Evolutionary conservation across 2,329 filamentous ascomycete genomes (phyloP).

Genomic region (Aspergillus fumigatus): DNA sequence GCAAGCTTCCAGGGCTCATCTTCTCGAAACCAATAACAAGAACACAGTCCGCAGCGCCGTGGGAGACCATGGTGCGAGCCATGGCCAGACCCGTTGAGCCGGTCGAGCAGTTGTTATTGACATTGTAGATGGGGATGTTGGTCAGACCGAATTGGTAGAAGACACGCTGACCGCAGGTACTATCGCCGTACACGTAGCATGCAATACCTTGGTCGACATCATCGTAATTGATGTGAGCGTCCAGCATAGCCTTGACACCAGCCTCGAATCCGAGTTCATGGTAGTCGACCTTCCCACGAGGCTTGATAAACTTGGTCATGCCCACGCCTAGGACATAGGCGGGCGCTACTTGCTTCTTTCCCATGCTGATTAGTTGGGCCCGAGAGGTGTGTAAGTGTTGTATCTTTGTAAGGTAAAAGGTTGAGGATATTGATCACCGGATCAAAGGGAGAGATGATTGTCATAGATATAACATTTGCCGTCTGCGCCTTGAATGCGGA

Average conservation of each 20-base stretch:
- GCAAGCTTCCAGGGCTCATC: constrained; percentile 89
- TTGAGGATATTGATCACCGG: neutral
- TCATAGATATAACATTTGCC: neutral
- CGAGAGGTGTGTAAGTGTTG: constrained; percentile 1
- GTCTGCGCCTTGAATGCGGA: constrained; percentile 1
- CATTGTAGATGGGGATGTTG: constrained; percentile 91
- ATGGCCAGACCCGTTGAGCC: constrained; percentile 88
- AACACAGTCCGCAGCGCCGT: constrained; percentile 80
- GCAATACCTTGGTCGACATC: constrained; percentile 91
- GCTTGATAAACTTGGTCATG: constrained; percentile 99
- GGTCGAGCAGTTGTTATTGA: constrained; percentile 98
- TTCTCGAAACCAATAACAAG: constrained; percentile 96
- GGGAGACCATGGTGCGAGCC: constrained; percentile 71
- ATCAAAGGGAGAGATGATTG: constrained; percentile 6
- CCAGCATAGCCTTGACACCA: constrained; percentile 76
- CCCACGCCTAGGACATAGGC: constrained; percentile 93
- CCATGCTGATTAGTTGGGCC: constrained; percentile 40
- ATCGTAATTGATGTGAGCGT: constrained; percentile 83
- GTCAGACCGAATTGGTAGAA: constrained; percentile 99
- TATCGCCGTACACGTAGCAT: constrained; percentile 98
- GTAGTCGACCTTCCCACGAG: constrained; percentile 88
- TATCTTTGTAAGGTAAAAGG: neutral
- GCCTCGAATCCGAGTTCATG: constrained; percentile 92
- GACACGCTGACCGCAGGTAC: constrained; percentile 88
- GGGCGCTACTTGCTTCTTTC: constrained; percentile 48